Base-by-base conservation (phyloP, 768 basidiomycete species). In the Boletus edulis region DNA sequence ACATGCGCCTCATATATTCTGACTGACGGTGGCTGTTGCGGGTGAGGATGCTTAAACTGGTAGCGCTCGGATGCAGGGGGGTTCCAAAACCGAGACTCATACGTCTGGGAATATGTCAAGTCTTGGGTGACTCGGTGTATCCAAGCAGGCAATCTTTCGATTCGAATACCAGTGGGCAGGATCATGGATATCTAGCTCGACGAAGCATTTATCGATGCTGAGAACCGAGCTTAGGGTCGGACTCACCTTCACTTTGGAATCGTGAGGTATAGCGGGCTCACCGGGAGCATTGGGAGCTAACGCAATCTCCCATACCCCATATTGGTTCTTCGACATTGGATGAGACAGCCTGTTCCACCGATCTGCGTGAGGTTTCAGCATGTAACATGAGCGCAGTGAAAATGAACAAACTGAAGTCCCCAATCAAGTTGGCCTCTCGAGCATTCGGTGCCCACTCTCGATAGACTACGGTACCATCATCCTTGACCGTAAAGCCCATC, bases 81-180 rank as follows among this genome's bases (percentile, higher is more conserved):
- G 70, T 98, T 98, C 97, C 97, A 99, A 74, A 99, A 97, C n/a
- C 92, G 86, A 18, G 93, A 91, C 57, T 99, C 97, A 70, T 96
- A 99, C 7, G 91, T 81, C 14, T 94, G 91, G 17, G 97, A 98
- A 41, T 92, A 83, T 46, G 74, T 69, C 54, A 98, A 75, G 68
- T 99, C 94, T 70, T 99, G 97, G 5, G 96, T 98, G 57, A 98
- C 96, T 57, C 96, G 91, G 53, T 73, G 86, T 64, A 93, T 94
- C 97, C 96, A 99, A 5, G 90, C 85, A 5, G 97, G 96, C 39
- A 98, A 69, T 38, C 95, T 86, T 69, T 99, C 97, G 57, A 97
- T 89, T 32, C 91, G 86, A 59, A 83, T 76, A 13, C 91, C 89
- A 40, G 76, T 76, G 0, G 87, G 85, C n/a, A 85, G 66, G 49